Percentiles rank a stretch among this genome's conserved stretches.
Conservation (phyloP, 805 yeast species). For the Wickerhamomyces queroliae region DNA sequence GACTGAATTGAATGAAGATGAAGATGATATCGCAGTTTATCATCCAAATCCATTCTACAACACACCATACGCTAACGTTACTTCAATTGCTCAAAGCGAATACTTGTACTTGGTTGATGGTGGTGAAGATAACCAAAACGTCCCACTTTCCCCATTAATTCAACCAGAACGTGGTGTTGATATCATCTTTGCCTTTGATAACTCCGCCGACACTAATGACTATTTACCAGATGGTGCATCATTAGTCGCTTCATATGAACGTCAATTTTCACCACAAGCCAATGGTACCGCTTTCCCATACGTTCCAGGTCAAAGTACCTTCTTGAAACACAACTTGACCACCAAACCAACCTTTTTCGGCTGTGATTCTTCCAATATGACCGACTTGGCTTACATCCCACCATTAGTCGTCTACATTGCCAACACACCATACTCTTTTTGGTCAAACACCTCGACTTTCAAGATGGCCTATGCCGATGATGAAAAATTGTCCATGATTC, state of each 20-base stretch:
- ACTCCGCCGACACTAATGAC: slow-evolving; percentile 55
- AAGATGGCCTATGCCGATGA: slow-evolving; percentile 54
- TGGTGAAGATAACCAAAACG: slow-evolving; percentile 60
- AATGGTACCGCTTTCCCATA: slow-evolving; percentile 67
- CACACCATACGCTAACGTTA: slow-evolving; percentile 30
- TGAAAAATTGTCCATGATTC: slow-evolving; percentile 53
- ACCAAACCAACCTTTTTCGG: slow-evolving; percentile 79
- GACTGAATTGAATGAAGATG: slow-evolving; percentile 38
- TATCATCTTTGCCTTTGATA: slow-evolving; percentile 60
- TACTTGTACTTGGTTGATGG: slow-evolving; percentile 60
- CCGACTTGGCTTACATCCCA: slow-evolving; percentile 48
- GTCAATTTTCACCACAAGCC: slow-evolving; percentile 48
- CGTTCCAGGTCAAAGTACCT: slow-evolving; percentile 66
- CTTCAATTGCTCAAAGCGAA: slow-evolving; percentile 32
- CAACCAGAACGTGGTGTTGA: slow-evolving; percentile 57
- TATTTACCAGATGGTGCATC: slow-evolving; percentile 69
- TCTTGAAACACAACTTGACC: slow-evolving; percentile 54
- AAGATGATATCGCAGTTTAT: slow-evolving; percentile 66
- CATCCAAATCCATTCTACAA: slow-evolving; percentile 66
- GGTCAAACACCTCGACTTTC: slow-evolving; percentile 70
- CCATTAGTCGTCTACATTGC: slow-evolving; percentile 79
- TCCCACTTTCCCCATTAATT: slow-evolving; percentile 59
- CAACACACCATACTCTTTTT: slow-evolving; percentile 58
- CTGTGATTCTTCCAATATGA: slow-evolving; percentile 61
- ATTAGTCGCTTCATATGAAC: slow-evolving; percentile 45